phyloP scores from a whole-genome alignment of 208 protist species.

The Trypanosoma avium region DNA sequence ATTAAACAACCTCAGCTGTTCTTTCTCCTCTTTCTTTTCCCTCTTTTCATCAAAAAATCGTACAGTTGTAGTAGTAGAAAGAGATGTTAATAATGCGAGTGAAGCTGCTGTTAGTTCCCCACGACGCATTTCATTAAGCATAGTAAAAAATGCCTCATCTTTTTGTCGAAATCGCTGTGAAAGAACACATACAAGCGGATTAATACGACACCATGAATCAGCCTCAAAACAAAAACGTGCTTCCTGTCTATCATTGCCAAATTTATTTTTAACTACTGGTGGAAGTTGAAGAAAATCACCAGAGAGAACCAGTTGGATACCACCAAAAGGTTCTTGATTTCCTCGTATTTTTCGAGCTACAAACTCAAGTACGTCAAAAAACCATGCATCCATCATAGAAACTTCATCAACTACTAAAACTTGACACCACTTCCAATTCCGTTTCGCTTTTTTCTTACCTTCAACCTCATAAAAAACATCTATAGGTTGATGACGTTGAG shows the following conservation, averaged over 20 bases:
- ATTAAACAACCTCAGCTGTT: background rate
- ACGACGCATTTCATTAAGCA: slow-evolving; percentile 80
- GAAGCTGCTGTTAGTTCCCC: slow-evolving; percentile 42
- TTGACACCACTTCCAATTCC: slow-evolving; percentile 56
- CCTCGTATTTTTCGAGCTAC: slow-evolving; percentile 67
- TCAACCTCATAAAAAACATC: slow-evolving; percentile 37
- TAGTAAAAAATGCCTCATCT: slow-evolving; percentile 51
- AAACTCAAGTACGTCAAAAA: slow-evolving; percentile 84
- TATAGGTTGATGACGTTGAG: slow-evolving; percentile 5
- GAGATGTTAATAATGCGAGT: slow-evolving; percentile 36
- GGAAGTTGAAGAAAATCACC: slow-evolving; percentile 94
- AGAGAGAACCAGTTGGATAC: slow-evolving; percentile 90
- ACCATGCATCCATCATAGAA: slow-evolving; percentile 82
- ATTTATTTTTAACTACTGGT: slow-evolving; percentile 45
- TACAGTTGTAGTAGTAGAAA: slow-evolving; percentile 31
- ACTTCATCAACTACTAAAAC: slow-evolving; percentile 92
- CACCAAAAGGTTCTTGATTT: slow-evolving; percentile 76
- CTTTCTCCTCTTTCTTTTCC: background rate
- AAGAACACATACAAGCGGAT: slow-evolving; percentile 63
- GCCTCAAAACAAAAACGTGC: slow-evolving; percentile 78
- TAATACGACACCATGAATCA: slow-evolving; percentile 54
- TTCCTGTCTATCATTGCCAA: slow-evolving; percentile 13
- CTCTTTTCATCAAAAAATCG: slow-evolving; percentile 26
- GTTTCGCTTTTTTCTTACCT: slow-evolving; percentile 24
- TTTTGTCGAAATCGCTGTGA: slow-evolving; percentile 71